Conservation (phyloP, 306 rosid genomes). For the Cucumis sativus region DNA sequence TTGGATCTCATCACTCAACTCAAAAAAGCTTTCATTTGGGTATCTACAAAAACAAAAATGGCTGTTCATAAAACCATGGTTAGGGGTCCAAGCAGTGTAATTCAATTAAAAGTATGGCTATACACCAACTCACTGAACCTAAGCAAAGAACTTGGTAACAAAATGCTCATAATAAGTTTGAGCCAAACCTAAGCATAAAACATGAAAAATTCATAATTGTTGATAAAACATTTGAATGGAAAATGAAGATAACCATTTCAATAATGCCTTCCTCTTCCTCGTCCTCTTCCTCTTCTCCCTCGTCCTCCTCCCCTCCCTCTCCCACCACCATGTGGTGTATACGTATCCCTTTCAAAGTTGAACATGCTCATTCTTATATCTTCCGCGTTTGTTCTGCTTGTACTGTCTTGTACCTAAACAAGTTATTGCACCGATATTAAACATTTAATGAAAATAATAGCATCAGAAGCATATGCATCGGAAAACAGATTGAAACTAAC, state of each 20-base stretch:
- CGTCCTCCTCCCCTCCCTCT: conserved; percentile 35
- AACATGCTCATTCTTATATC: conserved; percentile 74
- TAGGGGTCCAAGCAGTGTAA: neutral
- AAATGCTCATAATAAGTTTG: neutral
- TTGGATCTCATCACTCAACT: neutral
- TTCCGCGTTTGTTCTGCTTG: conserved; percentile 31
- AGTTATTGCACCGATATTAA: conserved; percentile 8
- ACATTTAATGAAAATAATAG: neutral
- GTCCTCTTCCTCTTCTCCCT: conserved; percentile 20
- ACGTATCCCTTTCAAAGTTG: conserved; percentile 36
- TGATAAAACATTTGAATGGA: neutral
- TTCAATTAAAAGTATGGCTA: neutral
- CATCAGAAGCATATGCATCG: neutral
- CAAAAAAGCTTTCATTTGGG: neutral
- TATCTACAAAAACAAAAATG: neutral
- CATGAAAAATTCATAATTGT: neutral
- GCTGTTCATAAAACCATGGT: neutral
- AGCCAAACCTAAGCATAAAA: neutral
- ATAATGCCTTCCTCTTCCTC: neutral
- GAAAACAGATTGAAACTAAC: conserved; percentile 24
- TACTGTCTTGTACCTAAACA: conserved; percentile 33
- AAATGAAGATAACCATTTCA: neutral
- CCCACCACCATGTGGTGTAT: conserved; percentile 20
- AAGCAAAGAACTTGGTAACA: neutral
- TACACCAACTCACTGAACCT: neutral